Evolutionary conservation across 2,329 filamentous ascomycete species (phyloP).

Genomic region (Trichoderma arundinaceum): DNA sequence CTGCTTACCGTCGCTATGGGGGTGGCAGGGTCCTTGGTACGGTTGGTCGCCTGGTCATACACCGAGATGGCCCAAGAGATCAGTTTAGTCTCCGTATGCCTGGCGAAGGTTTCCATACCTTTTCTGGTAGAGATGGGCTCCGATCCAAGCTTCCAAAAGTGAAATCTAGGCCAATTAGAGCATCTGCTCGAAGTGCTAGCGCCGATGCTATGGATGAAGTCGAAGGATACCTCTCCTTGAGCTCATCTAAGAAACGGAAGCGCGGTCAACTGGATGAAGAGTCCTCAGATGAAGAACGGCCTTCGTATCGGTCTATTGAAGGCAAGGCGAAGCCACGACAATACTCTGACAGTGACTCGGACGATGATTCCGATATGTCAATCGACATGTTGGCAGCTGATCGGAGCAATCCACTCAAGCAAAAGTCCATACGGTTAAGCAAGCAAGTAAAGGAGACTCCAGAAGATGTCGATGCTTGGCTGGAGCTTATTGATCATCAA

Average conservation of each 20-base stretch:
- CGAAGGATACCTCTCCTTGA: slow-evolving; percentile 58
- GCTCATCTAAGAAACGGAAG: slow-evolving; percentile 51
- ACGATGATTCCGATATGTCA: slow-evolving; percentile 54
- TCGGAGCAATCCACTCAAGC: slow-evolving; percentile 54
- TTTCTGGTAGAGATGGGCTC: slow-evolving; percentile 54
- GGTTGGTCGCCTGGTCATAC: slow-evolving; percentile 64
- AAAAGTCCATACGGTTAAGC: slow-evolving; percentile 66
- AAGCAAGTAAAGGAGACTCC: slow-evolving; percentile 69
- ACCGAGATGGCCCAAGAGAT: slow-evolving; percentile 65
- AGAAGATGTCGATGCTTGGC: slow-evolving; percentile 72
- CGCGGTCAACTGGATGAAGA: slow-evolving; percentile 40
- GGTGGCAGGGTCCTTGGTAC: slow-evolving; percentile 74
- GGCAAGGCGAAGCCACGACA: slow-evolving; percentile 62
- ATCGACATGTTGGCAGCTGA: slow-evolving; percentile 44
- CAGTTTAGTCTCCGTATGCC: slow-evolving; percentile 57
- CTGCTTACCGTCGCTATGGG: slow-evolving; percentile 72
- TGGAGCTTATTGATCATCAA: slow-evolving; percentile 80
- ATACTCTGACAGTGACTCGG: slow-evolving; percentile 55
- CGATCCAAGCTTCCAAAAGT: slow-evolving; percentile 50
- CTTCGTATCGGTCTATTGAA: slow-evolving; percentile 70
- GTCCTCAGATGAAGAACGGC: slow-evolving; percentile 54
- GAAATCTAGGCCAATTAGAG: slow-evolving; percentile 49
- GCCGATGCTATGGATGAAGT: slow-evolving; percentile 36
- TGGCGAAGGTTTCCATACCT: slow-evolving; percentile 45
- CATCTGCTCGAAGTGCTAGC: slow-evolving; percentile 43